Percentiles rank a stretch among this genome's conserved stretches.
Conservation (phyloP, 2,329 filamentous ascomycete genomes). For the Apiospora saccharicola region DNA sequence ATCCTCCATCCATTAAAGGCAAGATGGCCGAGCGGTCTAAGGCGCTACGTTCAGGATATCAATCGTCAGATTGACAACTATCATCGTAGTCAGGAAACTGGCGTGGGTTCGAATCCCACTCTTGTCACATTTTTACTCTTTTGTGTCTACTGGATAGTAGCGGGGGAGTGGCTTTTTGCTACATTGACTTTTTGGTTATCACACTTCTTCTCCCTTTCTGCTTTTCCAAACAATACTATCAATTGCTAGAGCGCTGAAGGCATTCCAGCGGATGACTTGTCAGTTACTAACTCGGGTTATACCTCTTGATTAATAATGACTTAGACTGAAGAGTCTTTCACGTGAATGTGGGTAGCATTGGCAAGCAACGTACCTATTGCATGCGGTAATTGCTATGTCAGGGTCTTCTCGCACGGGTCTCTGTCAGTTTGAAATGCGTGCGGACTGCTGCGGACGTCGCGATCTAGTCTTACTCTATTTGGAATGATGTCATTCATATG, state of each 20-base stretch:
- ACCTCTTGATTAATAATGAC: not conserved
- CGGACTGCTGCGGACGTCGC: slow-evolving; percentile 10
- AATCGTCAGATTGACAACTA: not conserved
- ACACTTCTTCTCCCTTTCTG: not conserved
- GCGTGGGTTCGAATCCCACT: slow-evolving; percentile 25
- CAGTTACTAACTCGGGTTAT: not conserved
- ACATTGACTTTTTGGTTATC: not conserved
- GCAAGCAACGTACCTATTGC: too few species aligned
- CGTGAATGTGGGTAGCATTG: not conserved
- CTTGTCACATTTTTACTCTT: not conserved
- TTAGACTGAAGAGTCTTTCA: not conserved
- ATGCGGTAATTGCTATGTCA: slow-evolving; percentile 16
- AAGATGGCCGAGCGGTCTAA: slow-evolving; percentile 24
- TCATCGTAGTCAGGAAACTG: slow-evolving; percentile 18
- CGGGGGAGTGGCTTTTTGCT: not conserved
- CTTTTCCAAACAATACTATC: not conserved
- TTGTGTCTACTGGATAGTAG: not conserved
- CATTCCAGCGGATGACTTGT: not conserved
- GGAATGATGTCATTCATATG: slow-evolving; percentile 17
- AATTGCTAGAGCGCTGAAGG: not conserved
- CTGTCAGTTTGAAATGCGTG: not conserved
- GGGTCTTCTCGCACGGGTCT: slow-evolving; percentile 15
- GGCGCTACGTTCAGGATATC: slow-evolving; percentile 21
- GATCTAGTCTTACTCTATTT: slow-evolving; percentile 17
- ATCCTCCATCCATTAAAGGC: not conserved